Base-by-base conservation (phyloP, 75 land plant genomes). In the Ceratopteris richardii region DNA sequence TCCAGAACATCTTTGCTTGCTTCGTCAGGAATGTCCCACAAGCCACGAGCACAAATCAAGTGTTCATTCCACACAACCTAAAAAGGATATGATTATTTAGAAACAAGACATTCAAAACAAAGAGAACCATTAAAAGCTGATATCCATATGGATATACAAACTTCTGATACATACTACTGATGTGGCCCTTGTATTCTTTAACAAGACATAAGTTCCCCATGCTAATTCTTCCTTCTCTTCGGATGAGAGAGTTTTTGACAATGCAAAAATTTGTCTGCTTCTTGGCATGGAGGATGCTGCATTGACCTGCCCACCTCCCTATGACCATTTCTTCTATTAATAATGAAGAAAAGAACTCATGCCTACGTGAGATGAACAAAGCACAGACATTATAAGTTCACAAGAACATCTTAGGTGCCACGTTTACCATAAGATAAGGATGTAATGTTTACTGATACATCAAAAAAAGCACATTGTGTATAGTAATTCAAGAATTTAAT, bases 181-280 rank as follows among this genome's bases (percentile, higher is more conserved):
- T 43, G 64, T 85, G 19, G 83, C 54, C 66, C 81, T 83, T 20
- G 98, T 83, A 56, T 93, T 93, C 25, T 82, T 82, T 48, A 93
- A 71, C 26, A 93, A 62, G 61, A 85, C 64, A 60, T 81, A 93
- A n/a, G 90, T 79, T 27, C 69, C 83, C 98, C 98, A 93, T 43
- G 98, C 98, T 63, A 93, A 57, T 23, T 93, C 90, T 56, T 88
- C 87, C 64, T 70, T 81, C 51, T 66, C 66, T 26, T 31, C 22
- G 66, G 66, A 73, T 13, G 76, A 54, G 4, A 88, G 62, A 56
- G 62, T 52, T 50, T 83, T 72, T 9, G 95, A 70, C 75, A 93
- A 51, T 23, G 77, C 64, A 73, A 93, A 93, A 28, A 89, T 65
- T 68, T 90, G 86, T 56, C 73, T 76, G 44, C 58, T 59, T 11